Evolutionary conservation across 208 protist genomes (phyloP).

Genomic region (Trypanosoma melophagium): DNA sequence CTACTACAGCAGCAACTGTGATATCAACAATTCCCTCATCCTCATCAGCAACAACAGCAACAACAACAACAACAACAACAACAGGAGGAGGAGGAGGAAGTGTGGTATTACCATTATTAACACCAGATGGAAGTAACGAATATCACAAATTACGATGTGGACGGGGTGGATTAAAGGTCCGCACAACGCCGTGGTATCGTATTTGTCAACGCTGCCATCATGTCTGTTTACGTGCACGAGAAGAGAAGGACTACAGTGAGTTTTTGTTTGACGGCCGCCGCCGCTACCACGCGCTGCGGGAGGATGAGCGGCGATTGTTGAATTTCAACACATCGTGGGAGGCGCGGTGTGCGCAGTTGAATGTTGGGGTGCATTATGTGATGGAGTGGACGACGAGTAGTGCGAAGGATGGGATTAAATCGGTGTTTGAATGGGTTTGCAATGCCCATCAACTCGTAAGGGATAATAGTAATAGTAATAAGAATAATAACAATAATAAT

Average conservation of each 20-base stretch:
- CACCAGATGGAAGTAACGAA: too few relatives aligned
- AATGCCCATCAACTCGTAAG: constrained; percentile 5
- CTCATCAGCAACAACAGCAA: not conserved
- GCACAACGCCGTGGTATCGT: constrained; percentile 28
- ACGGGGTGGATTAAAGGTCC: constrained; percentile 23
- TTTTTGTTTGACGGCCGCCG: constrained; percentile 61
- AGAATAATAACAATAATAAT: not conserved
- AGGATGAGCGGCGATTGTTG: constrained; percentile 44
- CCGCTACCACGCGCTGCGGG: constrained; percentile 56
- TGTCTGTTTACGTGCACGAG: constrained; percentile 52
- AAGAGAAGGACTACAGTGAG: constrained; percentile 41
- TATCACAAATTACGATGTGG: constrained; percentile 2
- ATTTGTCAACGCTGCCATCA: constrained; percentile 62
- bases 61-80: not conserved
- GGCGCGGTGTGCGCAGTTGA: constrained; percentile 43
- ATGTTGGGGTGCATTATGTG: constrained; percentile 43
- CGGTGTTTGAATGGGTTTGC: constrained; percentile 25
- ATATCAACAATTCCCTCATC: not conserved
- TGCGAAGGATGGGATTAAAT: constrained; percentile 30
- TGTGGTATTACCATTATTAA: too few relatives aligned
- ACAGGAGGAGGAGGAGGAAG: too few relatives aligned
- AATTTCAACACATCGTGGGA: constrained; percentile 50
- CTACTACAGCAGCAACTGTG: too few relatives aligned
- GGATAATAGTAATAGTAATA: not conserved
- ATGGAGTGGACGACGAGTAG: constrained; percentile 46